phyloP scores from a whole-genome alignment of 768 basidiomycete species.

The Lactifluus pinguis region DNA sequence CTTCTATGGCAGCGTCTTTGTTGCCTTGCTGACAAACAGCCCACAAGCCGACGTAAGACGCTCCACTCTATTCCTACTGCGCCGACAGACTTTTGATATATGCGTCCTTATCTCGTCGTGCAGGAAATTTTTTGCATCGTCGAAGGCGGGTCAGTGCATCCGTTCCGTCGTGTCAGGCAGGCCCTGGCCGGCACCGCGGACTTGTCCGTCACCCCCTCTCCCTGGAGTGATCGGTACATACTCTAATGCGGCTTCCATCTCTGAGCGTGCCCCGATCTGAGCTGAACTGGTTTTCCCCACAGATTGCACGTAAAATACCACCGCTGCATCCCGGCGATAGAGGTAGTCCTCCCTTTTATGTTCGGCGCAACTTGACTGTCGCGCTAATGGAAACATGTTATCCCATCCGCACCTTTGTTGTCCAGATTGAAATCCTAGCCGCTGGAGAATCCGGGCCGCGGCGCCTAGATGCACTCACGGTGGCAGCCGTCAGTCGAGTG shows the following conservation, averaged over 20 bases:
- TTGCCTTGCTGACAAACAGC: constrained; percentile 57
- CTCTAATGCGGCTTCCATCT: constrained; percentile 7
- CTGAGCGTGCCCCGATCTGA: constrained; percentile 1
- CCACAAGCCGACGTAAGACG: constrained; percentile 50
- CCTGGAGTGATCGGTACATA: constrained; percentile 82
- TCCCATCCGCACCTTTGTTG: background rate
- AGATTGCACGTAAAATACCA: constrained; percentile 73
- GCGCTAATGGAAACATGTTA: background rate
- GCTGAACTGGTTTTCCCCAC: constrained; percentile 14
- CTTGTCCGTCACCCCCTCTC: constrained; percentile 59
- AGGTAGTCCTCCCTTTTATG: constrained; percentile 37
- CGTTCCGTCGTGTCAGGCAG: constrained; percentile 74
- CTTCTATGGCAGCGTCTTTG: constrained; percentile 68
- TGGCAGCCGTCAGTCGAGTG: constrained; percentile 57
- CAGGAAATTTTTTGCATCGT: constrained; percentile 85
- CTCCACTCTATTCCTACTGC: constrained; percentile 22
- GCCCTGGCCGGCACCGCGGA: constrained; percentile 56
- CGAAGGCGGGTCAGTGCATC: constrained; percentile 59
- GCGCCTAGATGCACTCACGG: constrained; percentile 55
- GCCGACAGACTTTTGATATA: too few species aligned
- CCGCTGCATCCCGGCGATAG: constrained; percentile 66
- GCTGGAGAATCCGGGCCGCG: constrained; percentile 79
- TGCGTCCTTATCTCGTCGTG: background rate
- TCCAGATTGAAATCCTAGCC: constrained; percentile 72
- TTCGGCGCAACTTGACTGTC: background rate